Conservation (phyloP, 2,329 filamentous ascomycete species). For the Pyrenophora teres region DNA sequence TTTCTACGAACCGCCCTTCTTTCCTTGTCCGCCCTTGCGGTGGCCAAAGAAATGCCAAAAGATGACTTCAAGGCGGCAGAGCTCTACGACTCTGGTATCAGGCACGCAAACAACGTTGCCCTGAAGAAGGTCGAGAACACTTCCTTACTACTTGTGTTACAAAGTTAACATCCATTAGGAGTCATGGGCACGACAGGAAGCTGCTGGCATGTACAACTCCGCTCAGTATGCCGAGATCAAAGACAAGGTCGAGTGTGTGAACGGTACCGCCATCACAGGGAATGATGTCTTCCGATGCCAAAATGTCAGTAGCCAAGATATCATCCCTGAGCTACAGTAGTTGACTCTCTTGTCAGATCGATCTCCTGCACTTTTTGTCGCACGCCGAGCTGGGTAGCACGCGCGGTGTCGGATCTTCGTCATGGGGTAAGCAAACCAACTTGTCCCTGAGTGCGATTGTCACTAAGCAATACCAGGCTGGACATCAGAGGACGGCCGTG, state of each 20-base stretch:
- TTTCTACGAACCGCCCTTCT: slow-evolving; percentile 36
- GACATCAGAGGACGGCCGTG: slow-evolving; percentile 58
- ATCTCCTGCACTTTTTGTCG: slow-evolving; percentile 61
- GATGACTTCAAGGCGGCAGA: slow-evolving; percentile 41
- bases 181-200: slow-evolving; percentile 43
- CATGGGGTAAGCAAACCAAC: slow-evolving; percentile 49
- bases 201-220: slow-evolving; percentile 41
- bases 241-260: slow-evolving; percentile 41
- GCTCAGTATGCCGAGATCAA: slow-evolving; percentile 42
- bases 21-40: slow-evolving; percentile 42
- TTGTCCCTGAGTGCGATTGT: not conserved
- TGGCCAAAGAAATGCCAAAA: slow-evolving; percentile 42
- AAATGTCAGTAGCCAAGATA: not conserved
- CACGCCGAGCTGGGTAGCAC: slow-evolving; percentile 59
- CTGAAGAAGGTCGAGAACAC: slow-evolving; percentile 36
- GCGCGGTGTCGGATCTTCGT: slow-evolving; percentile 51
- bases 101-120: slow-evolving; percentile 45
- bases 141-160: not conserved
- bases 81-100: slow-evolving; percentile 49
- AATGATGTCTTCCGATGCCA: slow-evolving; percentile 47
- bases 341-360: slow-evolving; percentile 45
- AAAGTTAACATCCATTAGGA: slow-evolving; percentile 39
- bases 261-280: slow-evolving; percentile 44
- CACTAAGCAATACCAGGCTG: slow-evolving; percentile 44
- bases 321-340: too few relatives aligned